phyloP scores from a whole-genome alignment of 225 moss, liverwort and hornwort species.

The Takakia lepidozioides region DNA sequence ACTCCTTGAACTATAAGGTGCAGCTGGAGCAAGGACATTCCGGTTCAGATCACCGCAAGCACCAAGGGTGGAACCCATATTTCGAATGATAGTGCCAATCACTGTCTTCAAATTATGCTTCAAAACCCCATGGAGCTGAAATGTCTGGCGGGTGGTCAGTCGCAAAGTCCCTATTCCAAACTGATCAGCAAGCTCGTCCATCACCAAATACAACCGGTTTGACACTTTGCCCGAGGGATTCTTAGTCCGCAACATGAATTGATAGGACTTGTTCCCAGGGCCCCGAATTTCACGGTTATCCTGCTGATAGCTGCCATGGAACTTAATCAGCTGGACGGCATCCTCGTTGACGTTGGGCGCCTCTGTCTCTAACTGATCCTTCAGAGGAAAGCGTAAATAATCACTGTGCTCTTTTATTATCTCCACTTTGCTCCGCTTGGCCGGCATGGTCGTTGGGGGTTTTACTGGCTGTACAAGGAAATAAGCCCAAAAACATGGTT shows the following conservation, averaged over 20 bases:
- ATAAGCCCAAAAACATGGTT: too few relatives aligned
- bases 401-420: constrained; percentile 86
- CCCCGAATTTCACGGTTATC: constrained; percentile 69
- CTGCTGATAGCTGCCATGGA: constrained; percentile 96
- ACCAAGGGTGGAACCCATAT: constrained; percentile 81
- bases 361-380: constrained; percentile 61
- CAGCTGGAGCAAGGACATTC: constrained; percentile 83
- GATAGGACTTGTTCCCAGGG: constrained; percentile 57
- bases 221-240: constrained; percentile 88
- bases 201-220: constrained; percentile 73
- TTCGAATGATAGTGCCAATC: constrained; percentile 71
- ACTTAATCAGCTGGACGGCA: constrained; percentile 87
- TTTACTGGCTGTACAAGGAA: constrained; percentile 30
- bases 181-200: constrained; percentile 78
- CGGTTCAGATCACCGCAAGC: constrained; percentile 95
- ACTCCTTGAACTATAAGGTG: constrained; percentile 52
- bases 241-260: constrained; percentile 94
- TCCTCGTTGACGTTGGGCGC: constrained; percentile 79
- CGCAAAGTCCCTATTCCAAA: constrained; percentile 87
- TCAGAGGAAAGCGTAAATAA: constrained; percentile 64
- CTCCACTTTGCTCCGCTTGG: constrained; percentile 91
- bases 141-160: constrained; percentile 93
- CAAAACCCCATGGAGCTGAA: constrained; percentile 87
- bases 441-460: constrained; percentile 50
- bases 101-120: constrained; percentile 78